These are phyloP conservation scores for Lyophyllum shimeji DNA, from an alignment of 768 basidiomycete species.

Conservation along the genomic window DNA sequence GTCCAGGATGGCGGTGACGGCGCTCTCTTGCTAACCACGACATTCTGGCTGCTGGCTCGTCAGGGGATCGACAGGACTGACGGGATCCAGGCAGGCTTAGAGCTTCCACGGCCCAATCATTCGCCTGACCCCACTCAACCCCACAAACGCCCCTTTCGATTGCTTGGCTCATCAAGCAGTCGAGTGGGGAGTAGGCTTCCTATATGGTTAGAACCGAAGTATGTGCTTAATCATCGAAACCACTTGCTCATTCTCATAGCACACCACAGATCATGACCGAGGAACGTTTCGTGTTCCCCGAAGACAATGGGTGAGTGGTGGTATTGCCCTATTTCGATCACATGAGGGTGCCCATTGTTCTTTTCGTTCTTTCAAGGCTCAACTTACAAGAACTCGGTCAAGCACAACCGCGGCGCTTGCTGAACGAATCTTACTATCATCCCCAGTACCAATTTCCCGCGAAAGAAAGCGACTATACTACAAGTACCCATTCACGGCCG, in stretches of 20 bases:
- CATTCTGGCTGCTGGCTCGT: neutral
- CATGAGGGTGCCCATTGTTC: neutral
- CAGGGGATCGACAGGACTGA: neutral
- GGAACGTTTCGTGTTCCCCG: neutral
- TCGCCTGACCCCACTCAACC: neutral
- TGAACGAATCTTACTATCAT: conserved; percentile 1
- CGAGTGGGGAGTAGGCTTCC: neutral
- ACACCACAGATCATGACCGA: neutral
- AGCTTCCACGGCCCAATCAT: neutral
- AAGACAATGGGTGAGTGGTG: conserved; percentile 13
- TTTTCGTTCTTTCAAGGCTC: conserved; percentile 1
- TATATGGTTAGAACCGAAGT: neutral
- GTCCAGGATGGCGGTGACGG: neutral
- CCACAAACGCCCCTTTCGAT: neutral
- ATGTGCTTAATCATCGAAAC: neutral
- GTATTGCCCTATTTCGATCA: neutral
- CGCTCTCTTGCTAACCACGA: neutral
- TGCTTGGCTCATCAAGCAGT: conserved; percentile 1
- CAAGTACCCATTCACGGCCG: neutral
- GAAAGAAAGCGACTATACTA: neutral
- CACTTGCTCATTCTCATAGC: neutral
- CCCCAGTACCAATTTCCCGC: neutral
- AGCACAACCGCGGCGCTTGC: neutral
- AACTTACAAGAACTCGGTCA: neutral
- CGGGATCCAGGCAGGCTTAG: neutral